Percentiles rank a stretch among this genome's conserved stretches.
Conservation (phyloP, 345 rosid genomes). For the Dovyalis caffra region DNA sequence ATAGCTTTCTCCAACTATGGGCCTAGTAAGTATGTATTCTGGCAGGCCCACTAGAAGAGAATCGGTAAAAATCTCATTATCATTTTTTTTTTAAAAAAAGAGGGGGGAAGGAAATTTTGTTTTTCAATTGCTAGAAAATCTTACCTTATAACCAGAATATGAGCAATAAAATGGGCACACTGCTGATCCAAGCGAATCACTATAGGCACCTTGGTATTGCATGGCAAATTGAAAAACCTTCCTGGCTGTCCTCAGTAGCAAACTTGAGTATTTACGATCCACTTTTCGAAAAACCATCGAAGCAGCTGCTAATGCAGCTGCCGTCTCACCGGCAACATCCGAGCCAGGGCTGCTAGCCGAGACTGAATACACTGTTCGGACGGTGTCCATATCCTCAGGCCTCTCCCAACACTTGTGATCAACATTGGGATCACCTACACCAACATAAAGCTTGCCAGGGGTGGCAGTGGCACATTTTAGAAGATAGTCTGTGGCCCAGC, state of each 20-base stretch:
- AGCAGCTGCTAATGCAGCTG: conserved; percentile 89
- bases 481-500: conserved; percentile 85
- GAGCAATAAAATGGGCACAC: conserved; percentile 93
- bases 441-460: conserved; percentile 79
- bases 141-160: conserved; percentile 82
- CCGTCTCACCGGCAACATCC: conserved; percentile 84
- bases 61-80: too few relatives aligned
- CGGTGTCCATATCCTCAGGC: conserved; percentile 95
- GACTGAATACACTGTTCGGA: conserved; percentile 62
- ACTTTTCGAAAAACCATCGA: conserved; percentile 72
- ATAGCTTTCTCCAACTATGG: neutral
- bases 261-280: conserved; percentile 50
- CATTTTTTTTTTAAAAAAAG: too few relatives aligned
- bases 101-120: too few relatives aligned
- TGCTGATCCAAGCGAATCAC: conserved; percentile 73
- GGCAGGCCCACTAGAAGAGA: too few relatives aligned
- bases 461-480: conserved; percentile 78
- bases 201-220: conserved; percentile 74
- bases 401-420: too few relatives aligned
- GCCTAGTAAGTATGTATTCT: too few relatives aligned
- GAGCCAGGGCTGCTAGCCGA: conserved; percentile 85
- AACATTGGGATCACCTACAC: conserved; percentile 84
- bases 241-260: conserved; percentile 57
- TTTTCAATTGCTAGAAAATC: neutral
- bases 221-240: conserved; percentile 74